Base-by-base conservation (phyloP, 2,329 filamentous ascomycete species). In the Westerdykella aurantiaca region DNA sequence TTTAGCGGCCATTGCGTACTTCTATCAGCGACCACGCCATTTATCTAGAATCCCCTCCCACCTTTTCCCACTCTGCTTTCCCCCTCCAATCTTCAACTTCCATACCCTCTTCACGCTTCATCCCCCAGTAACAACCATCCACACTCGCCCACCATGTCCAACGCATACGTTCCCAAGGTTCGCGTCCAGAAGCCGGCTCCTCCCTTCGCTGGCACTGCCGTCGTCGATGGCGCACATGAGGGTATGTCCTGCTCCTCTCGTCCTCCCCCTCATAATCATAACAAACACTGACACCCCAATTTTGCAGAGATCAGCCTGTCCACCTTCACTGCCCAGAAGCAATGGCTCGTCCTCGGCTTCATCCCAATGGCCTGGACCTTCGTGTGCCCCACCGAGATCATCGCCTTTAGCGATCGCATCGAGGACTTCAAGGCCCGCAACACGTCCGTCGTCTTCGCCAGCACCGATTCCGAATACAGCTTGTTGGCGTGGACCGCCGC, bases 351-450 rank as follows among this genome's bases (percentile, higher is more conserved):
- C 55, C 78, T 84, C 29, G 76, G 79, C 51, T 83, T 83, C 72
- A 79, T 83, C 64, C 81, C 81, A 45, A 80, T 82, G 69, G 80
- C 82, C 57, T 84, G 81, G 74, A 82, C 80, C 53, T 83, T 83
- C 54, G 79, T 83, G 61, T 83, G 80, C 71, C 78, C 79, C 22
- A 80, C 78, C 60, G 78, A 83, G 67, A 82, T 83, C 67, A 76
- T 81, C 57, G 79, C 80, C 58, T 83, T 78, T 70, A 79, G 77
- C 64, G 76, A 81, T 44, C 77, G 78, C 42, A 72, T 78, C n/a
- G 62, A 75, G 43, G 77, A 80, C 55, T 83, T 83, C 67, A 69
- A 71, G 47, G 72, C 70, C 46, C 77, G 81, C 60, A 76, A 77
- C 63, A 79, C 79, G 49, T 68, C 73, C 45, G 78, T 84, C 43